Evolutionary conservation across 2,329 filamentous ascomycete genomes (phyloP), one percentile per base, ranked within the genome.

Genomic region (Madurella mycetomatis): DNA sequence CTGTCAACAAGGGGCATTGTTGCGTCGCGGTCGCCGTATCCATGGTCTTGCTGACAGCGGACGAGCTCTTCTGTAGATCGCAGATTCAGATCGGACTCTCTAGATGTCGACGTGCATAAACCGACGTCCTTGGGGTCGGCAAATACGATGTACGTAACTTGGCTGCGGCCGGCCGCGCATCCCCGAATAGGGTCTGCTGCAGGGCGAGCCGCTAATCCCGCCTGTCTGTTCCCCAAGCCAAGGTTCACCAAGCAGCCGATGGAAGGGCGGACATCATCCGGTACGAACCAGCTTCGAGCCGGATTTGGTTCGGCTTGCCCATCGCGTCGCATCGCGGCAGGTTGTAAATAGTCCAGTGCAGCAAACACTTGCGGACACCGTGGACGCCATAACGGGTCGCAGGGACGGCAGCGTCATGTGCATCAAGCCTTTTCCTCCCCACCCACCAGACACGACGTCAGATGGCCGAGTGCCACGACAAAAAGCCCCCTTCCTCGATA

Each of bases 321-420:
- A 49, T 54, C 52, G 30, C 34, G 55, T 57, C 49, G 51, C 54
- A 56, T 57, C 44, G 51, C 41, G 45, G 49, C 43, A 46, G 34
- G 25, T 34, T 52, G 15, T 15, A 34, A 44, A 16, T 32, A 49
- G 46, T 34, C 47, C 25, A 25, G 25, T 25, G 25, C 25, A 25
- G 25, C 25, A 25, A 25, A 25, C 25, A 7, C 25, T 25, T 25
- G 12, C 32, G 32, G 39, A 32, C 41, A 53, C 54, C 42, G 37
- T 55, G 58, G 60, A 53, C 49, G 50, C 54, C 51, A 46, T 43
- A 58, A 61, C 45, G 55, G 61, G 64, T 63, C 64, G 64, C 64
- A 65, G 59, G 51, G 49, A 50, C 31, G 41, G 39, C 48, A 53
- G n/a, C 47, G 61, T 65, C 64, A 66, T 64, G 63, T 65, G 64